Evolutionary conservation across 495 filamentous ascomycete genomes (phyloP), one percentile per base, ranked within the genome.

Genomic region (Sphaerosporella brunnea): DNA sequence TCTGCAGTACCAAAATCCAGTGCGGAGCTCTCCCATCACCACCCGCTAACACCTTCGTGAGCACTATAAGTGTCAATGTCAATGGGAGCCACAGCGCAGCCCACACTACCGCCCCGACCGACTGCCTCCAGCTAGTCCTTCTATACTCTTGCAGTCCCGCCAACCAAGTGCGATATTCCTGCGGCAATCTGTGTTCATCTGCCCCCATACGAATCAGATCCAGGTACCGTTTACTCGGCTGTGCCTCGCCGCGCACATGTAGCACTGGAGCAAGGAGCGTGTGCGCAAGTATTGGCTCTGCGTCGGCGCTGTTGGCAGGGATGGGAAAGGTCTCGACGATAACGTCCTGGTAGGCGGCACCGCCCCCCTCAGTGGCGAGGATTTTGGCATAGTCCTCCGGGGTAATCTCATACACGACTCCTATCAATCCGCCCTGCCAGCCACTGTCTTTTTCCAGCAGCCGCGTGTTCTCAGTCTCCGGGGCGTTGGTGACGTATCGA

Each of bases 341-440:
- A n/a, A 90, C 69, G 55, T 94, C 87, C 43, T 77, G 68, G 64
- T 97, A 97, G 11, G 74, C 68, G 10, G 73, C 63, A 7, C 88
- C 87, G 26, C 81, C 85, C 49, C 88, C 88, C 62, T 97, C 90
- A 2, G 84, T 94, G 2, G 78, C 77, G 48, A 96, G 78, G 53
- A 97, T 90, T 45, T 73, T 79, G 2, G 78, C 74, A 59, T 80
- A 97, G 67, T 97, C 90, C 4, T 66, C 56, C 1, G 66, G 61
- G 1, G 84, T 90, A 21, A 96, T 79, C 65, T 95, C 85, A 69
- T 97, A 97, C 26, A 95, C 90, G 18, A 93, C 82, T 36, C 90
- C 90, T 36, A 94, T 71, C 9, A 97, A 70, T 15, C 84, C 82
- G 51, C 81, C 83, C 50, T 73, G 64, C 82, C 84, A 87, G 11